Conservation (phyloP, 108 stramenopile genomes). For the Fistulifera pelliculosa region DNA sequence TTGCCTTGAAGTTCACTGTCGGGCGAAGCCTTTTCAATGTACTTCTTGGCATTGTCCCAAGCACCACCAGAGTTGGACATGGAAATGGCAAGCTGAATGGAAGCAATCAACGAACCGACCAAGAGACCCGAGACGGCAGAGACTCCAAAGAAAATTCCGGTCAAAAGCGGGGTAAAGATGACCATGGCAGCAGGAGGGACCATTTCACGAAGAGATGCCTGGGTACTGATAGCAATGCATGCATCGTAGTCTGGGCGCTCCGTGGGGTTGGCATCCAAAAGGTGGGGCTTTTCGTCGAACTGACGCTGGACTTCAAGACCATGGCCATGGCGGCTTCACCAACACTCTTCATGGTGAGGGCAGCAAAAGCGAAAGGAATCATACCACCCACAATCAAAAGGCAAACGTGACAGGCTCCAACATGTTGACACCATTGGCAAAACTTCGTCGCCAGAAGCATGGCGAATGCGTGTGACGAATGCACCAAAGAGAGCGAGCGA, state of each 20-base stretch:
- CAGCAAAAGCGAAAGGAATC: constrained; percentile 95
- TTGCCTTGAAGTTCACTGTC: constrained; percentile 84
- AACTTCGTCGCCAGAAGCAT: constrained; percentile 11
- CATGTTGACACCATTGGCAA: constrained; percentile 47
- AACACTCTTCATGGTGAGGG: constrained; percentile 93
- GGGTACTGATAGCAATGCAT: constrained; percentile 95
- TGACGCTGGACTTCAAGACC: constrained; percentile 97
- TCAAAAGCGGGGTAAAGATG: constrained; percentile 94
- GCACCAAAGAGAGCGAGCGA: constrained; percentile 86
- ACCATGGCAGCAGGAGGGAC: constrained; percentile 94
- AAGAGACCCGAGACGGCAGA: constrained; percentile 93
- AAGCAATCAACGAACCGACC: constrained; percentile 85
- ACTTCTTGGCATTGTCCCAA: constrained; percentile 98
- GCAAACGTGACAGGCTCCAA: constrained; percentile 76
- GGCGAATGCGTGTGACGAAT: constrained; percentile 39
- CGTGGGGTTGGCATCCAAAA: constrained; percentile 86
- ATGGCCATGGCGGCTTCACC: constrained; percentile 96
- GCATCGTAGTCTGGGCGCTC: constrained; percentile 90
- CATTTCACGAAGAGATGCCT: constrained; percentile 93
- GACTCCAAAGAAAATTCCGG: constrained; percentile 95
- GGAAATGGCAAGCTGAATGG: constrained; percentile 93
- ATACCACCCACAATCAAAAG: constrained; percentile 89
- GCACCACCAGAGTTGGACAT: constrained; percentile 99
- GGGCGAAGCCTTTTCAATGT: constrained; percentile 66
- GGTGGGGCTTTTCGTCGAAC: constrained; percentile 90